These are phyloP conservation scores for Metschnikowia proteae DNA, from an alignment of 805 yeast species.

Conservation along the genomic window DNA sequence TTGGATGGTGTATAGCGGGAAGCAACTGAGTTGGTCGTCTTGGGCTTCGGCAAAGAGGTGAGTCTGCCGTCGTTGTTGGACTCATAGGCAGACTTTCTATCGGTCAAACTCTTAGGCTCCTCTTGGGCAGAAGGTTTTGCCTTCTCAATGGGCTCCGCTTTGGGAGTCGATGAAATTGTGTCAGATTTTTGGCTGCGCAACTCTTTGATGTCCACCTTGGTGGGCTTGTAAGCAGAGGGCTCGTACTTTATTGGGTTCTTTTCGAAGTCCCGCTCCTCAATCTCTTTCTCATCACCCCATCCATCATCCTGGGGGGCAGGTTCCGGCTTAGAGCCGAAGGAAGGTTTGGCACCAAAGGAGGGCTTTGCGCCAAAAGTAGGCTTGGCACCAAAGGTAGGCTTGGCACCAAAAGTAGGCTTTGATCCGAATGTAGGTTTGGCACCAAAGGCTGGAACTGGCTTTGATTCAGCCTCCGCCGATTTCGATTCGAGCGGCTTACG, in stretches of 20 bases:
- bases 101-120: constrained; percentile 47
- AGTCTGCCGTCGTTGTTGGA: constrained; percentile 45
- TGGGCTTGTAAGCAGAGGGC: constrained; percentile 63
- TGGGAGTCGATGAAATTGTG: constrained; percentile 42
- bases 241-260: constrained; percentile 48
- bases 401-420: constrained; percentile 16
- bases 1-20: constrained; percentile 41
- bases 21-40: constrained; percentile 47
- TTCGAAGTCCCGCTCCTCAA: constrained; percentile 51
- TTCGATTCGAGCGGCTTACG: background rate
- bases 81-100: constrained; percentile 43
- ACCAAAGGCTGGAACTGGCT: constrained; percentile 14
- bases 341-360: constrained; percentile 25
- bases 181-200: constrained; percentile 49
- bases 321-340: constrained; percentile 23
- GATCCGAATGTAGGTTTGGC: constrained; percentile 17
- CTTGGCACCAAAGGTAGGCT: constrained; percentile 16
- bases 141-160: constrained; percentile 10
- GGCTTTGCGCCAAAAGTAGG: constrained; percentile 17
- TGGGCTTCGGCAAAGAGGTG: constrained; percentile 62
- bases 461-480: constrained; percentile 5
- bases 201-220: constrained; percentile 56
- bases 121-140: constrained; percentile 9
- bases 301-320: constrained; percentile 42
- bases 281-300: constrained; percentile 68